Base-by-base conservation (phyloP, 345 rosid genomes). In the Conringia planisiliqua region DNA sequence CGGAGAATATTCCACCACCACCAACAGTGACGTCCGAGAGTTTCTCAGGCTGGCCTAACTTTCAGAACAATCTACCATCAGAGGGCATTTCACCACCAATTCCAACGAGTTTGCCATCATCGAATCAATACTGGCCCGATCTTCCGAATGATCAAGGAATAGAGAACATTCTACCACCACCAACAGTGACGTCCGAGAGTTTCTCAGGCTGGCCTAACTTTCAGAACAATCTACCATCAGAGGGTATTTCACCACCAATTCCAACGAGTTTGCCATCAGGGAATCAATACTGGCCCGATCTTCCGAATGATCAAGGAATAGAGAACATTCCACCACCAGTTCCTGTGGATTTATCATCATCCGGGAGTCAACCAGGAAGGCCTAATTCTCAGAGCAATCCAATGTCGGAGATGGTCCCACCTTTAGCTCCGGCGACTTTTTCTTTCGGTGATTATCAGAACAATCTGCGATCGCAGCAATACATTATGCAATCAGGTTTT, bases 361-460 rank as follows among this genome's bases (percentile, higher is more conserved):
- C 47, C 0, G 11, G 2, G 30, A 71, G 8, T 35, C 20, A 22
- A 14, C 3, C 0, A 38, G 44, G 12, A 0, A 52, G 26, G 43
- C 10, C 11, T 16, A 9, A 42, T 42, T 1, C 12, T 62, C 22
- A 8, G 24, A 30, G 42, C 70, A 80, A 9, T 85, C 85, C 10
- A 35, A 9, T 1, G 2, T 2, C 13, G 3, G 47, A 75, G 8
- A 66, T 20, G 8, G n/a, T 38, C 42, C 73, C 27, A 44, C 57
- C 83, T 32, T 58, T 72, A 10, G 74, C 81, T 60, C 86, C 88
- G 3, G 81, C 86, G 32, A 55, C 13, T 42, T 17, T 29, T 29
- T 82, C 90, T 7, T 87, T 82, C 24, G 91, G 89, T 20, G 84
- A 82, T 80, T 80, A 88, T 3, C 75, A 86, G 0, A 78, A 78